phyloP scores from a whole-genome alignment of 352 stramenopile genomes.

The Phytopythium ostracodes region DNA sequence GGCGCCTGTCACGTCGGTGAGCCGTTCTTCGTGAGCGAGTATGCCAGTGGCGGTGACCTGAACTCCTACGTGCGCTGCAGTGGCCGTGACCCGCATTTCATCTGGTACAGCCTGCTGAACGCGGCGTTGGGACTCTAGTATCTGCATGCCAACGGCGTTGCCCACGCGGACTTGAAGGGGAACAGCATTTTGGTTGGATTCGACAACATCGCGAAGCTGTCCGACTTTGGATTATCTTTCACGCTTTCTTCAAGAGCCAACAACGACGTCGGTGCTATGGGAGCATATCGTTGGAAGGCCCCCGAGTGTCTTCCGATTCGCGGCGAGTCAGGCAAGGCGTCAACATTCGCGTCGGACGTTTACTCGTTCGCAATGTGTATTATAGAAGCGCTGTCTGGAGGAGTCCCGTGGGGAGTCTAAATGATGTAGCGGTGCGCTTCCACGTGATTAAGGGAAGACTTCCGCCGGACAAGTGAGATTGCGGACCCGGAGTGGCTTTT shows the following conservation, averaged over 20 bases:
- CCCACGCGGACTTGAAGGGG: constrained; percentile 14
- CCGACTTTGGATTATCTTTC: constrained; percentile 18
- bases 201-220: constrained; percentile 10
- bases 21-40: constrained; percentile 17
- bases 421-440: neutral
- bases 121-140: constrained; percentile 35
- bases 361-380: constrained; percentile 8
- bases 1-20: constrained; percentile 21
- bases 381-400: neutral
- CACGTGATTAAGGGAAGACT: neutral
- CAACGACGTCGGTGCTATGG: neutral
- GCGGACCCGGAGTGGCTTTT: neutral
- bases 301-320: constrained; percentile 24
- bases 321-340: too few species aligned
- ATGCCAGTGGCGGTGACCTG: constrained; percentile 12
- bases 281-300: constrained; percentile 27
- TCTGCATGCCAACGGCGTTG: constrained; percentile 6
- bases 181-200: constrained; percentile 18
- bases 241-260: neutral
- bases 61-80: neutral
- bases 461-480: neutral
- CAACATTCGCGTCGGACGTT: neutral
- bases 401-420: neutral
- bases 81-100: neutral
- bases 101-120: constrained; percentile 17